A percentile compares a stretch with the other conserved stretches of the same genome.
Conservation (phyloP, 2,329 filamentous ascomycete genomes). For the Trichoderma lentiforme region DNA sequence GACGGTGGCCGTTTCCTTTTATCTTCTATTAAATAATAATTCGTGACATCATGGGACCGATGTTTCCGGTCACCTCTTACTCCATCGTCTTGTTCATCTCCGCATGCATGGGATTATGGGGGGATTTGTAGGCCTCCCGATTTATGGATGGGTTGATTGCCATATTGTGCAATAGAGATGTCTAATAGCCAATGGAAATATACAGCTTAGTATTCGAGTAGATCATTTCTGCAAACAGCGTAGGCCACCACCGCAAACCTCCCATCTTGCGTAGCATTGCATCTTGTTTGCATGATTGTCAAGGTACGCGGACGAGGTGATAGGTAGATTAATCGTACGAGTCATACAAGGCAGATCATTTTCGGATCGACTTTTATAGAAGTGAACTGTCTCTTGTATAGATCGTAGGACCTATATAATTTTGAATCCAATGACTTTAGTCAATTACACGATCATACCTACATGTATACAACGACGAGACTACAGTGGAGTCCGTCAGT, state of each 20-base stretch:
- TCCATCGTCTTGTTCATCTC: neutral
- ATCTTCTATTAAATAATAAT: neutral
- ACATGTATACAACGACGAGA: neutral
- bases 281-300: neutral
- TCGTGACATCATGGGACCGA: neutral
- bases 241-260: neutral
- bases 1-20: neutral
- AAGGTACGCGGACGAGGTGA: neutral
- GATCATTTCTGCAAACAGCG: neutral
- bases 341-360: neutral
- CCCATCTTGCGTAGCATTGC: neutral
- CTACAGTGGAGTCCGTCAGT: neutral
- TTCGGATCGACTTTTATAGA: neutral
- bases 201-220: neutral
- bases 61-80: neutral
- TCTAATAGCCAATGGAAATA: neutral
- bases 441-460: neutral
- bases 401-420: accelerated
- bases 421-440: neutral
- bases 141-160: neutral
- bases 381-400: neutral
- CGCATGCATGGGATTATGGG: neutral
- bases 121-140: neutral
- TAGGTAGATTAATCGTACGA: neutral
- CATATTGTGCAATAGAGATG: neutral